Evolutionary conservation across 2,329 filamentous ascomycete genomes (phyloP).

Genomic region (Geosmithia flava): DNA sequence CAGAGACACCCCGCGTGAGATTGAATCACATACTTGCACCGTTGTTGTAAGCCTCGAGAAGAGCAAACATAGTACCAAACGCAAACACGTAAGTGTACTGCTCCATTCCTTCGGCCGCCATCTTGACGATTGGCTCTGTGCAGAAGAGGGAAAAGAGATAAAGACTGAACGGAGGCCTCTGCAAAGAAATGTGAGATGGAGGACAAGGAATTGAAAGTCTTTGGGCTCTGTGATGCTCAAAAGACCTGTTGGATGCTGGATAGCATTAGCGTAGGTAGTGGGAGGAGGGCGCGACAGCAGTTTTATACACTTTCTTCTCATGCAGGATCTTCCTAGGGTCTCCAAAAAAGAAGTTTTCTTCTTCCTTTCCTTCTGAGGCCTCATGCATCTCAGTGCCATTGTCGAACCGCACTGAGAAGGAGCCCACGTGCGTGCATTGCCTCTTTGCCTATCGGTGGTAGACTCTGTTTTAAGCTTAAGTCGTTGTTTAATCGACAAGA

Average conservation of each 20-base stretch:
- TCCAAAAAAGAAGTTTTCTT: not conserved
- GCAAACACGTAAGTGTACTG: slow-evolving; percentile 60
- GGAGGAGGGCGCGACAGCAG: too few species aligned
- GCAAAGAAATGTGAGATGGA: not conserved
- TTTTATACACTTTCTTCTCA: not conserved
- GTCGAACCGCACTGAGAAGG: not conserved
- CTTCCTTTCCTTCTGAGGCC: not conserved
- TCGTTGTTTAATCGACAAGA: not conserved
- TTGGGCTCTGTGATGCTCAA: not conserved
- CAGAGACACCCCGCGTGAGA: not conserved
- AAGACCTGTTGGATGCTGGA: not conserved
- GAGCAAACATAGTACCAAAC: slow-evolving; percentile 64
- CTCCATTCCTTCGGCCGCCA: not conserved
- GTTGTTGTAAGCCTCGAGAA: slow-evolving; percentile 70
- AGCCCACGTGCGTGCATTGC: not conserved
- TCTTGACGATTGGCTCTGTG: not conserved
- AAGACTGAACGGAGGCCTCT: not conserved
- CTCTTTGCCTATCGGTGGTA: not conserved
- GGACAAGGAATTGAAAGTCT: not conserved
- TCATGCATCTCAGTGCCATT: not conserved
- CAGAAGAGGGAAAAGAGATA: not conserved
- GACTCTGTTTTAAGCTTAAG: not conserved
- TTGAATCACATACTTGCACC: slow-evolving; percentile 51
- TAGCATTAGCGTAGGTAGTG: not conserved
- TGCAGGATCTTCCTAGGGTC: not conserved